These are phyloP conservation scores for Euphorbia tirucalli DNA, from an alignment of 345 rosid genomes.

Conservation along the genomic window DNA sequence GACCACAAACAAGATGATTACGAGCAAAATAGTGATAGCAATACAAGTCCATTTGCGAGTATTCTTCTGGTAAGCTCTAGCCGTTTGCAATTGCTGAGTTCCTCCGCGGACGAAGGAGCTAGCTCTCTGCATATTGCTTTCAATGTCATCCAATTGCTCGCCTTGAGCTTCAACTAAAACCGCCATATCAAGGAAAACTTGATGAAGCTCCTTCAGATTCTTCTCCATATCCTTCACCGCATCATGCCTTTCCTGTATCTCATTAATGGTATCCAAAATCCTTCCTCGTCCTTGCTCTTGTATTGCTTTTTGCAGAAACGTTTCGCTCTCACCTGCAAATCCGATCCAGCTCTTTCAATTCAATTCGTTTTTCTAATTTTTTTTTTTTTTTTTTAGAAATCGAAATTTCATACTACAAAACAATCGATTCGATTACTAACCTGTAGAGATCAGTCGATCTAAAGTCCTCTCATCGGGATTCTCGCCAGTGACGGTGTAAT, in stretches of 20 bases:
- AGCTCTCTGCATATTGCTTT: conserved; percentile 75
- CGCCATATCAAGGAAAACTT: conserved; percentile 85
- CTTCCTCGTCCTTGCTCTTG: conserved; percentile 90
- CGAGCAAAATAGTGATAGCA: conserved; percentile 55
- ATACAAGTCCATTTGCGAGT: conserved; percentile 78
- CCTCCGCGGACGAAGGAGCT: conserved; percentile 65
- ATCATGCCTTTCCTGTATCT: conserved; percentile 89
- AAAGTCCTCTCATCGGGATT: conserved; percentile 75
- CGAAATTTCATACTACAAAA: too few species aligned
- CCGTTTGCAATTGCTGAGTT: conserved; percentile 49
- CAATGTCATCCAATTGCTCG: conserved; percentile 71
- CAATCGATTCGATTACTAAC: too few species aligned
- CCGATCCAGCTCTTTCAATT: too few species aligned
- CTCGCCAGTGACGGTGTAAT: conserved; percentile 89
- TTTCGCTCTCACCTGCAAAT: conserved; percentile 93
- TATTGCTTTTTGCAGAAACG: conserved; percentile 80
- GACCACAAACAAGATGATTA: conserved; percentile 59
- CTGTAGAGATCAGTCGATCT: conserved; percentile 87
- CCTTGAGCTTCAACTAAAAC: conserved; percentile 80
- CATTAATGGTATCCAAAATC: conserved; percentile 65
- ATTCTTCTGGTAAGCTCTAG: conserved; percentile 65
- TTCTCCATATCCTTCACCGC: conserved; percentile 79
- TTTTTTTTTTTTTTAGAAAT: too few species aligned
- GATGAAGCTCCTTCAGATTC: conserved; percentile 78
- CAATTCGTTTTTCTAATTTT: too few species aligned